Conservation (phyloP, 306 rosid species). For the Ormosia emarginata region DNA sequence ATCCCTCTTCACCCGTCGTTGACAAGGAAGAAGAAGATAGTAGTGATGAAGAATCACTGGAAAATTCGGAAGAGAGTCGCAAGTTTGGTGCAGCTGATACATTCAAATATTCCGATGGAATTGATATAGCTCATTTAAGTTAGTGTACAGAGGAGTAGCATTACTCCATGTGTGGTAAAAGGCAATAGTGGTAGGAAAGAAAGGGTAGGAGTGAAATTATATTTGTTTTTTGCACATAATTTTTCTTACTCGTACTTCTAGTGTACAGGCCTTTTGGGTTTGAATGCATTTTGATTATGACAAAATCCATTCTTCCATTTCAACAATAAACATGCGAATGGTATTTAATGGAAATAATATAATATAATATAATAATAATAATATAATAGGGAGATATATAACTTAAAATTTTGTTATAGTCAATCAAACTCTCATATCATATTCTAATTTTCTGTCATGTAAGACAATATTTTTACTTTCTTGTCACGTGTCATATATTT, state of each 20-base stretch:
- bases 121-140: slow-evolving; percentile 45
- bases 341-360: too few relatives aligned
- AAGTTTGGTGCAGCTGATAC: slow-evolving; percentile 83
- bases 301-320: neutral
- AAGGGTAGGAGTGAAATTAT: neutral
- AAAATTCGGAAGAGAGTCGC: slow-evolving; percentile 43
- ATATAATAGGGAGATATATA: too few relatives aligned
- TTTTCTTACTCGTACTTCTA: neutral
- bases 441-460: too few relatives aligned
- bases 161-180: neutral
- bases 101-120: slow-evolving; percentile 41
- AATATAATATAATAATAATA: too few relatives aligned
- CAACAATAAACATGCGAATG: neutral
- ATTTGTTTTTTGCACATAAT: slow-evolving; percentile 6
- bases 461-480: too few relatives aligned
- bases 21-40: slow-evolving; percentile 28
- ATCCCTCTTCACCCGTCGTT: slow-evolving; percentile 42
- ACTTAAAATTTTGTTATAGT: too few relatives aligned
- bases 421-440: too few relatives aligned
- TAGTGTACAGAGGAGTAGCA: slow-evolving; percentile 9
- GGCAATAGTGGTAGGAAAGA: neutral
- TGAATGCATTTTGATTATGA: neutral
- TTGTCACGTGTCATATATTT: too few relatives aligned
- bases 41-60: slow-evolving; percentile 39
- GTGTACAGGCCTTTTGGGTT: neutral